These are phyloP conservation scores for Teunomyces panamensis DNA, from an alignment of 805 yeast species.

Conservation along the genomic window DNA sequence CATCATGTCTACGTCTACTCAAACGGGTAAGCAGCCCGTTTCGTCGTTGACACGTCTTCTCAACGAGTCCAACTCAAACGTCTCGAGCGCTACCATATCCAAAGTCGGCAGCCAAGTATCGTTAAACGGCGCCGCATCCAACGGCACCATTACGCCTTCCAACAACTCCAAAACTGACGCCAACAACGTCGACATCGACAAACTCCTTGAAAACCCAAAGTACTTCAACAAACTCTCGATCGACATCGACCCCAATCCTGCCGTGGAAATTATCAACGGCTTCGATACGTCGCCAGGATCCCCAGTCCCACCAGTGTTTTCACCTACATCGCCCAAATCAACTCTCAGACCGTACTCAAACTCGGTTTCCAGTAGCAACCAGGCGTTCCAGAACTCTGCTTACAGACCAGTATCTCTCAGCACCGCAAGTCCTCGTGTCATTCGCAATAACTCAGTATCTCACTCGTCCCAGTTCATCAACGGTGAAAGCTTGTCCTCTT, in stretches of 20 bases:
- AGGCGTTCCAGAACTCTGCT: constrained; percentile 15
- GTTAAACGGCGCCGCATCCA: constrained; percentile 4
- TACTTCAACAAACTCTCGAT: constrained; percentile 2
- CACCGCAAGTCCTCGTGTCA: constrained; percentile 39
- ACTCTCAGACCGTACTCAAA: constrained; percentile 10
- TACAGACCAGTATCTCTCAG: constrained; percentile 17
- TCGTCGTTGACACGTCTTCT: constrained; percentile 37
- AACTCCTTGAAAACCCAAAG: constrained; percentile 1
- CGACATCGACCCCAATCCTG: constrained; percentile 3
- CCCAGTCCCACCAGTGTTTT: constrained; percentile 3
- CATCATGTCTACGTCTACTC: neutral
- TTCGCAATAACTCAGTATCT: constrained; percentile 36
- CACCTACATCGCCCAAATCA: constrained; percentile 11
- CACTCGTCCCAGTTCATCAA: constrained; percentile 37
- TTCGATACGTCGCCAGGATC: constrained; percentile 6
- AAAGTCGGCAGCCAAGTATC: constrained; percentile 2
- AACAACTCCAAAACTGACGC: neutral
- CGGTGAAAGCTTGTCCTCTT: constrained; percentile 48
- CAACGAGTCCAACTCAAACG: constrained; percentile 20
- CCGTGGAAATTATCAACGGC: constrained; percentile 6
- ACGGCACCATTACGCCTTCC: constrained; percentile 1
- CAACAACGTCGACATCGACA: neutral
- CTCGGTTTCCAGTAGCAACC: constrained; percentile 11
- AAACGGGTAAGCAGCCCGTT: constrained; percentile 19
- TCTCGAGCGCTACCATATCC: constrained; percentile 2